Evolutionary conservation across 257 asterid genomes (phyloP), one percentile per base, ranked within the genome.

Genomic region (Gynochthodes officinalis): DNA sequence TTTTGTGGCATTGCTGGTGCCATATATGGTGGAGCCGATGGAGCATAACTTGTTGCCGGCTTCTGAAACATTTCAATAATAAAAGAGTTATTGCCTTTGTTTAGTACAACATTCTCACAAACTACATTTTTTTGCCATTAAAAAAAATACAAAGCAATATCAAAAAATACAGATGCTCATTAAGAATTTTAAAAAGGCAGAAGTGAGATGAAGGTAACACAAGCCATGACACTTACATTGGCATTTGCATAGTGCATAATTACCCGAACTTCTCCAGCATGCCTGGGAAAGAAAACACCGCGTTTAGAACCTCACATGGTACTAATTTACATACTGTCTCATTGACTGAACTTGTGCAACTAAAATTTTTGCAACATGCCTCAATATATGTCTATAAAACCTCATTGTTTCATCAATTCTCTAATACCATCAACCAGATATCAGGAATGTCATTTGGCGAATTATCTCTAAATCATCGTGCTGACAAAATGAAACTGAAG

Each of bases 241-340:
- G 92, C 91, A 71, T 84, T 84, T 35, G 95, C 73, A 80, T 84
- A 89, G 85, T 92, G 96, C 95, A 95, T 81, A 78, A 95, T 92
- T 73, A 95, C 66, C 65, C 95, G 88, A 67, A 95, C 85, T 84
- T 92, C 96, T 63, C 99, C 99, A 4, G 96, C 95, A 79, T 87
- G 77, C 88, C 99, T 95, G 82, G 39, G 71, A 55, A 79, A 54
- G 60, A 69, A 73, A 75, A 67, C 7, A 52, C 25, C 39, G 13
- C n/a, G 49, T 30, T 27, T 33, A 25, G 9, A n/a, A 25, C 19
- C 4, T 30, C 11, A 46, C 16, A 10, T 35, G 18, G 35, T n/a
- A 54, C 32, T 58, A 25, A 27, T 27, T 15, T 25, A 58, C 32
- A 63, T 9, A 53, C 28, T 23, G 32, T 14, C 60, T 23, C 50